Evolutionary conservation across 1,284 basidiomycete species (phyloP).

Genomic region (Marasmius sp.): DNA sequence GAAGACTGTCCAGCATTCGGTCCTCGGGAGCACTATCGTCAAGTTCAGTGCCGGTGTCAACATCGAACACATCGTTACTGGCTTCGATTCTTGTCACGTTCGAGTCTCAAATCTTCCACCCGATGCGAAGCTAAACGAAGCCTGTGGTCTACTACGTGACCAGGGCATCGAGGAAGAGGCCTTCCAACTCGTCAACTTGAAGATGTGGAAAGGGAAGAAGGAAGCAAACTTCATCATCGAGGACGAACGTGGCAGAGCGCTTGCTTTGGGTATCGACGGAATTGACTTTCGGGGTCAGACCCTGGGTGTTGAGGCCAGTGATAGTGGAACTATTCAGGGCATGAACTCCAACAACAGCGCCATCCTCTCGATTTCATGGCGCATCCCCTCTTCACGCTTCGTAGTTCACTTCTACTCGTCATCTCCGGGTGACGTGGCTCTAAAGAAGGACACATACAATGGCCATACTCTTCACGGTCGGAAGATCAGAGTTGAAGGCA

Average conservation of each 20-base stretch:
- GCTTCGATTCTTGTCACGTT: conserved; percentile 48
- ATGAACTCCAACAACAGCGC: conserved; percentile 38
- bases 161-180: conserved; percentile 33
- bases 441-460: conserved; percentile 22
- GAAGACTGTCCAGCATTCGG: conserved; percentile 36
- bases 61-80: conserved; percentile 37
- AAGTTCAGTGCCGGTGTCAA: conserved; percentile 46
- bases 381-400: conserved; percentile 34
- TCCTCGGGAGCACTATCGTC: conserved; percentile 45
- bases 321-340: conserved; percentile 31
- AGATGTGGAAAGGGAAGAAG: conserved; percentile 18
- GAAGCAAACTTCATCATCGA: conserved; percentile 41
- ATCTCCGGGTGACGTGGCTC: too few species aligned
- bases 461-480: conserved; percentile 29
- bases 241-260: conserved; percentile 32
- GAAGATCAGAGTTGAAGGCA: conserved; percentile 41
- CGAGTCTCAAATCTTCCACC: conserved; percentile 39
- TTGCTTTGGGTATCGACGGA: conserved; percentile 39
- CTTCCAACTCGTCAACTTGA: conserved; percentile 31
- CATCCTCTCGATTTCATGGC: conserved; percentile 45
- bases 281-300: conserved; percentile 41
- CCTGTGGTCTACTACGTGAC: conserved; percentile 36
- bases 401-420: conserved; percentile 41
- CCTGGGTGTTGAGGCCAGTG: conserved; percentile 37
- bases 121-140: conserved; percentile 34